Evolutionary conservation across 371 early-diverging fungal species (phyloP), one percentile per base, ranked within the genome.

Genomic region (Mortierella sp.): DNA sequence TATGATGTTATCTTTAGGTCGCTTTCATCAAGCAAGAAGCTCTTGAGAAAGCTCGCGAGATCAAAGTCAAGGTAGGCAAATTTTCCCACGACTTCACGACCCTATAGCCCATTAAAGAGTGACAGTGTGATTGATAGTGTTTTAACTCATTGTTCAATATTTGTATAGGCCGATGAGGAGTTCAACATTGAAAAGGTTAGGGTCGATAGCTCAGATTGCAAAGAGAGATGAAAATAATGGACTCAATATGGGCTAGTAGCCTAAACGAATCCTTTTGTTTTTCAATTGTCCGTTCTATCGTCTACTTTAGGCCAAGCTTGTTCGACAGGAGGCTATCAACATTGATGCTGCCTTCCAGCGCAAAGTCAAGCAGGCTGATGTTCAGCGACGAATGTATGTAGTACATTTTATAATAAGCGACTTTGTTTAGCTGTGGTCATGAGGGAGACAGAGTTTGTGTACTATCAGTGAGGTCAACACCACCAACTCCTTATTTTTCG

Each of bases 1-100:
- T 61, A 37, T 26, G 30, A 14, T n/a, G 16, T 54, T 49, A 3
- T 55, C 22, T 45, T 6, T 86, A 93, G 93, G 88, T 95, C 68
- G 93, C 95, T 45, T 99, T 99, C 88, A 98, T 99, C 89, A 95
- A 94, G 85, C 98, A 98, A 86, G 99, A 99, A 86, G 99, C 99
- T 20, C 84, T 95, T 30, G 99, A 99, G 84, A 99, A 99, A 88
- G 98, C 98, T 30, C 90, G 96, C 62, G 99, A 99, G 86, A 97
- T 98, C 84, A 96, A 97, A 87, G 96, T 97, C 87, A 98, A 98
- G 92, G 96, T 93, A 85, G 10, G 37, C 30, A 58, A 62, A n/a
- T 54, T 12, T 54, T 54, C 54, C 54, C 54, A 54, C 54, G 54
- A 54, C 10, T 1, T 30, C 30, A 30, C 30, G 30, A 4, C 30